Evolutionary conservation across 768 basidiomycete genomes (phyloP).

Genomic region (Kwoniella pini): DNA sequence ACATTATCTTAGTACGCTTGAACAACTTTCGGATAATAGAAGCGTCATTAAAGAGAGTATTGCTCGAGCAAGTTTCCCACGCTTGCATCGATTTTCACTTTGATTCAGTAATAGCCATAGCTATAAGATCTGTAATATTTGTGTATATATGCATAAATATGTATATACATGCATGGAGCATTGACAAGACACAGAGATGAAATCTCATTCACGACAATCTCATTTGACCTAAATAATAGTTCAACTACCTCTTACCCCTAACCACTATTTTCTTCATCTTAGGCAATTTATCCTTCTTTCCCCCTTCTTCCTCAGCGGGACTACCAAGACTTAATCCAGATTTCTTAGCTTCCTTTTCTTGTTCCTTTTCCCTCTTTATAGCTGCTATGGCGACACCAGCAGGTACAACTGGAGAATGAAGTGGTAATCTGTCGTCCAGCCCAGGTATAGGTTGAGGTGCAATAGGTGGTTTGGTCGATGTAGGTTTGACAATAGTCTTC

Average conservation of each 20-base stretch:
- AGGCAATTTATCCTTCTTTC: constrained; percentile 32
- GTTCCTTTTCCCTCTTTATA: constrained; percentile 80
- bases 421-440: constrained; percentile 71
- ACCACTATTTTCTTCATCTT: constrained; percentile 55
- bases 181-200: no score
- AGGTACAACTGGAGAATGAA: constrained; percentile 75
- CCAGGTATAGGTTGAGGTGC: constrained; percentile 77
- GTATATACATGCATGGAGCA: no score
- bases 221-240: no score
- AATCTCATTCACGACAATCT: no score
- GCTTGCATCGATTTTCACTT: neutral
- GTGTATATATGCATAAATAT: no score
- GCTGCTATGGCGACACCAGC: constrained; percentile 78
- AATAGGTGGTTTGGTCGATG: constrained; percentile 63
- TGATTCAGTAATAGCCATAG: no score
- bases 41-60: no score
- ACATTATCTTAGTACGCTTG: no score
- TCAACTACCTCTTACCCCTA: constrained; percentile 48
- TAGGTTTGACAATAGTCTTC: constrained; percentile 56
- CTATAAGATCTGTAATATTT: no score
- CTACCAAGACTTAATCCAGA: constrained; percentile 45
- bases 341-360: constrained; percentile 58
- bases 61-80: neutral
- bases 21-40: no score
- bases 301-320: constrained; percentile 21